These are phyloP conservation scores for Nepenthes gracilis DNA, from an alignment of 148 eudicot genomes.

Conservation along the genomic window DNA sequence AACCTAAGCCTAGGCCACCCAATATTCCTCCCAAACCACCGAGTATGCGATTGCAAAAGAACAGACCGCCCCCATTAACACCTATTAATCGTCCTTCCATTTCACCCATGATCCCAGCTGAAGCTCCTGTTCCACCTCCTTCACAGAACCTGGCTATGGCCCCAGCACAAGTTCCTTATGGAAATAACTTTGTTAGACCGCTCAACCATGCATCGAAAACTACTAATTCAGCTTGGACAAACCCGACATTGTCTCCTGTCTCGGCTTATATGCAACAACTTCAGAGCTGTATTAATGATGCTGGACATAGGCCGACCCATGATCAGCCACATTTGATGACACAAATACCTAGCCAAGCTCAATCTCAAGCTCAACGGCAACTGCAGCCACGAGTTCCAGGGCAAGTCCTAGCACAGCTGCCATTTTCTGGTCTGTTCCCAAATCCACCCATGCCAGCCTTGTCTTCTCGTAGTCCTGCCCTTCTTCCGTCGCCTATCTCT, in stretches of 20 bases:
- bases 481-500: conserved; percentile 22
- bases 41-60: conserved; percentile 56
- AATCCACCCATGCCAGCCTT: conserved; percentile 30
- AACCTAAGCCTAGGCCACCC: conserved; percentile 52
- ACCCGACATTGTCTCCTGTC: conserved; percentile 68
- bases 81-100: conserved; percentile 11
- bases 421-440: conserved; percentile 36
- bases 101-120: not conserved
- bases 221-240: conserved; percentile 31
- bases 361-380: conserved; percentile 15
- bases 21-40: conserved; percentile 57
- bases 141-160: conserved; percentile 9
- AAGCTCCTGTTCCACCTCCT: conserved; percentile 3
- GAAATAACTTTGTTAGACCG: conserved; percentile 24
- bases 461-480: conserved; percentile 36
- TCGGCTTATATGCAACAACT: conserved; percentile 80
- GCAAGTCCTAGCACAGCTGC: conserved; percentile 27
- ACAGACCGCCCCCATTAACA: conserved; percentile 70
- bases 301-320: conserved; percentile 21
- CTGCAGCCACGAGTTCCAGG: conserved; percentile 19
- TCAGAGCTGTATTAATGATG: conserved; percentile 55
- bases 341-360: conserved; percentile 17
- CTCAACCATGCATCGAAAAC: conserved; percentile 29
- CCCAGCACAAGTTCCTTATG: conserved; percentile 10
- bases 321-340: conserved; percentile 17